phyloP scores from a whole-genome alignment of 2,329 filamentous ascomycete species.

The Hymenoscyphus salicellus region DNA sequence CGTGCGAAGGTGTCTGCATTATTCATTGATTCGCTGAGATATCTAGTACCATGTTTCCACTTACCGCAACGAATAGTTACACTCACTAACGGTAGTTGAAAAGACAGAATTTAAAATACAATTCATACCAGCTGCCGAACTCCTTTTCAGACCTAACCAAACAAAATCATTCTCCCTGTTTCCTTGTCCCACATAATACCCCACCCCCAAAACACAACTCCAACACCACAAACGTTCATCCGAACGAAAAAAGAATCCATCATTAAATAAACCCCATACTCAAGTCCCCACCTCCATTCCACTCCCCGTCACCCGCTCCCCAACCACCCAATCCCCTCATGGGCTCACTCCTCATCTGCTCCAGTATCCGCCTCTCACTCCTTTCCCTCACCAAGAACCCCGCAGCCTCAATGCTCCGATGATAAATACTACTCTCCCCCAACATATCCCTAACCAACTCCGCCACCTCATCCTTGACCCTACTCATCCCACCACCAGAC shows the following conservation, averaged over 20 bases:
- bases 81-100: too few species aligned
- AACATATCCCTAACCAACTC: constrained; percentile 1
- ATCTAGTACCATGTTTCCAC: too few species aligned
- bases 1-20: too few species aligned
- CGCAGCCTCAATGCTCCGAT: not conserved
- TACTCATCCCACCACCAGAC: not conserved
- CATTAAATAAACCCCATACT: constrained; percentile 3
- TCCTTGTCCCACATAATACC: too few species aligned
- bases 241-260: not conserved
- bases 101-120: too few species aligned
- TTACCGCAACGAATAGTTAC: too few species aligned
- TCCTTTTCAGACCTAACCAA: too few species aligned
- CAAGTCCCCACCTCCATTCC: constrained; percentile 1
- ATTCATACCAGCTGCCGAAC: too few species aligned
- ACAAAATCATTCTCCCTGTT: too few species aligned
- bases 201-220: not conserved
- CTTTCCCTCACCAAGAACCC: not conserved
- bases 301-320: not conserved
- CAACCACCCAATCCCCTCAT: not conserved
- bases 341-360: not conserved
- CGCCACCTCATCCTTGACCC: not conserved
- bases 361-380: not conserved
- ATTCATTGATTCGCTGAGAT: too few species aligned
- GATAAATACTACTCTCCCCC: constrained; percentile 2
- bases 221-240: not conserved